Conservation (phyloP, 1,284 basidiomycete species). For the Neolentinus lepideus region DNA sequence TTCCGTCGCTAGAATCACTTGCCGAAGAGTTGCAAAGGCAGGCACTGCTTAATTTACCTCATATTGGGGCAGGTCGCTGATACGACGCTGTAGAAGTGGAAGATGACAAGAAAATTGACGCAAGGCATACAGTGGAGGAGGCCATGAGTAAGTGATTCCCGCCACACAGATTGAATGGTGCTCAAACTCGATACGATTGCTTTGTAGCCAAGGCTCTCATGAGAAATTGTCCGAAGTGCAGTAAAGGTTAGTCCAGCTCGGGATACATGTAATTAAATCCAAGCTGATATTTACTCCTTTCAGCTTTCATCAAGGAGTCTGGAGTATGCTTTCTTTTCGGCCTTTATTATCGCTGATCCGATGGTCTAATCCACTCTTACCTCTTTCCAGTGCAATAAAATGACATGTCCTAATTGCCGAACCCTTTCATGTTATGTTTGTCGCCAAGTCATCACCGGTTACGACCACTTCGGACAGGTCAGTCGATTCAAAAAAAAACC, state of each 20-base stretch:
- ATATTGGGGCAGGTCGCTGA: not conserved
- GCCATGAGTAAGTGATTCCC: conserved; percentile 65
- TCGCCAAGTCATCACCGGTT: conserved; percentile 60
- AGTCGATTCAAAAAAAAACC: conserved; percentile 14
- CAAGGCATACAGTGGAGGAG: conserved; percentile 75
- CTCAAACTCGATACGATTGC: conserved; percentile 3
- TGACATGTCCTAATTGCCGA: conserved; percentile 63
- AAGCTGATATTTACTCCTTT: not conserved
- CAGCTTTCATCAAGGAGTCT: conserved; percentile 70
- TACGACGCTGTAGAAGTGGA: conserved; percentile 45
- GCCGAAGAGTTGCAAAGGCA: conserved; percentile 83
- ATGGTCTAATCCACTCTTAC: conserved; percentile 1
- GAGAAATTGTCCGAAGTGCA: conserved; percentile 78
- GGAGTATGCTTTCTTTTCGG: conserved; percentile 45
- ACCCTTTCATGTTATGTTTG: conserved; percentile 78
- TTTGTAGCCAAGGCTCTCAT: conserved; percentile 68
- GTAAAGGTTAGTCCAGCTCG: conserved; percentile 45
- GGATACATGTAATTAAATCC: no score
- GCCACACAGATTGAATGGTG: not conserved
- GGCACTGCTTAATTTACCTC: conserved; percentile 5
- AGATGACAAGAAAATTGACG: conserved; percentile 65
- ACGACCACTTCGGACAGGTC: conserved; percentile 71
- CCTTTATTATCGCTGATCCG: not conserved
- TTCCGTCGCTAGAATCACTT: conserved; percentile 57
- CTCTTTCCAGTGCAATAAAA: conserved; percentile 66